These are phyloP conservation scores for Gomphus sp. DNA, from an alignment of 1,284 basidiomycete species.

Conservation along the genomic window DNA sequence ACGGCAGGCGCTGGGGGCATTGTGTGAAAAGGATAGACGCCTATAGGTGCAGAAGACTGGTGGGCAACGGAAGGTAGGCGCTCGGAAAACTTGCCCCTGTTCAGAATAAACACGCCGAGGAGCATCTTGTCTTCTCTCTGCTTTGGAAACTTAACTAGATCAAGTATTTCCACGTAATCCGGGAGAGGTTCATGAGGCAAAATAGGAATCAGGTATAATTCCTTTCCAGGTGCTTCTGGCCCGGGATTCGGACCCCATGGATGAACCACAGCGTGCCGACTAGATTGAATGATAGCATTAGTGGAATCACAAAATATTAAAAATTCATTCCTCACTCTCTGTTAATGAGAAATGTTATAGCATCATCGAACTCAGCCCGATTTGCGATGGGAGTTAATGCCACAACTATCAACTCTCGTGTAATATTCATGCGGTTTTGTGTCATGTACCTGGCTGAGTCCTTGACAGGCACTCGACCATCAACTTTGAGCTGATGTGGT, in stretches of 20 bases:
- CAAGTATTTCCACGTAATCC: conserved; percentile 80
- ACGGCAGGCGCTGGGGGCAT: conserved; percentile 4
- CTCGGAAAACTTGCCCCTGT: conserved; percentile 58
- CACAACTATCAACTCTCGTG: conserved; percentile 74
- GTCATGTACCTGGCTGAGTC: conserved; percentile 67
- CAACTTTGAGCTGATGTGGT: conserved; percentile 42
- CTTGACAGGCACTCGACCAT: conserved; percentile 74
- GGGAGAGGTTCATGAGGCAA: conserved; percentile 61
- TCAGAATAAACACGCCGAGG: conserved; percentile 76
- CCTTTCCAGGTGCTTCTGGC: conserved; percentile 69
- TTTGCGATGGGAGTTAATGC: conserved; percentile 51
- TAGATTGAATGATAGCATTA: conserved; percentile 23
- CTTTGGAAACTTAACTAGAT: conserved; percentile 65
- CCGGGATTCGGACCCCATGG: conserved; percentile 72
- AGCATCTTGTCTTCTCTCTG: conserved; percentile 55
- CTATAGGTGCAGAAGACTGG: conserved; percentile 15
- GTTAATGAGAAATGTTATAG: conserved; percentile 61
- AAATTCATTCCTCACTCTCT: conserved; percentile 52
- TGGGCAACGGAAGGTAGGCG: conserved; percentile 21
- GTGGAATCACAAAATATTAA: conserved; percentile 9
- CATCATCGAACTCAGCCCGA: conserved; percentile 43
- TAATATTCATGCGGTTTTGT: conserved; percentile 62
- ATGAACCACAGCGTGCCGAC: conserved; percentile 79
- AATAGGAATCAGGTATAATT: conserved; percentile 84
- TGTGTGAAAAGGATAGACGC: background rate